Evolutionary conservation across 2,329 filamentous ascomycete species (phyloP).

Genomic region (Arthrobotrys musiformis): DNA sequence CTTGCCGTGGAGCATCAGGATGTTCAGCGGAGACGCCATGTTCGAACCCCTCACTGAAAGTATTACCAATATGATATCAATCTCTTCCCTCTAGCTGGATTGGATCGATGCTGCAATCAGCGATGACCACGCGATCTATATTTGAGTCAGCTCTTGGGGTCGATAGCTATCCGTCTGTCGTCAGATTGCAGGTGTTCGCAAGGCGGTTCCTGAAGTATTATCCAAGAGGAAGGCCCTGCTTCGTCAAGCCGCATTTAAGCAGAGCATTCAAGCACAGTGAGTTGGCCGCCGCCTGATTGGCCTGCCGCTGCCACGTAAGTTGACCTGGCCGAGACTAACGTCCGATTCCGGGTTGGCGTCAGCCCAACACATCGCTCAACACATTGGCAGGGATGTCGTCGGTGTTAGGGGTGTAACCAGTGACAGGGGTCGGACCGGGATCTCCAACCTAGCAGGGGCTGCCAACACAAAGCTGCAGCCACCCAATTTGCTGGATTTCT

Average conservation of each 20-base stretch:
- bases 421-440: background rate
- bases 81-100: too few relatives aligned
- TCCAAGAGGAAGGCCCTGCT: background rate
- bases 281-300: constrained; percentile 45
- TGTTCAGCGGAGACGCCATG: constrained; percentile 41
- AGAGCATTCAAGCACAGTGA: constrained; percentile 12
- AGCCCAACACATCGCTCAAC: constrained; percentile 26
- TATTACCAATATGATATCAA: too few relatives aligned
- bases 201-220: constrained; percentile 54
- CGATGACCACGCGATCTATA: constrained; percentile 35
- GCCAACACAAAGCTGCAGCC: constrained; percentile 37
- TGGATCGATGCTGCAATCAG: background rate
- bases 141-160: background rate
- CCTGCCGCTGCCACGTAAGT: constrained; percentile 48
- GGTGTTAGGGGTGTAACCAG: background rate
- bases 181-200: background rate
- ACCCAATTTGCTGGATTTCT: constrained; percentile 26
- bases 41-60: too few relatives aligned
- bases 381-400: background rate
- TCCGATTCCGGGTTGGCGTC: background rate
- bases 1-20: constrained; percentile 66
- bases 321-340: background rate
- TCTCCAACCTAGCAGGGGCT: too few relatives aligned
- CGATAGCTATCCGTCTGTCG: background rate
- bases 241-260: background rate